Percentiles rank a stretch among this genome's conserved stretches.
Evolutionary conservation across 2,329 filamentous ascomycete species (phyloP).

Genomic region (Penicillium sp.): DNA sequence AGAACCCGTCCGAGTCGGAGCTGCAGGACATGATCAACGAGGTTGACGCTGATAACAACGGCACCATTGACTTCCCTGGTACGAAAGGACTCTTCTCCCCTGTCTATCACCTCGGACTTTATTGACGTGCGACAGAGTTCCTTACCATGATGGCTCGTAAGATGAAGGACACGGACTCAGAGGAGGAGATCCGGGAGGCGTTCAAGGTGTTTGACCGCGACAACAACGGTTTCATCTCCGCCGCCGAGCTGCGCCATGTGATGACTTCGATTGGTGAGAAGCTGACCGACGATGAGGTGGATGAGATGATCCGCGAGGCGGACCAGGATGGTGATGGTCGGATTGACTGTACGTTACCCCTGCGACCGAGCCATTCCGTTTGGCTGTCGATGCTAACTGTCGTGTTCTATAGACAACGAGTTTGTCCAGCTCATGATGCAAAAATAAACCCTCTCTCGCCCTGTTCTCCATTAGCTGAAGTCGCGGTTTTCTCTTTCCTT

Average conservation of each 20-base stretch:
- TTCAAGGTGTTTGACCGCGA: conserved; percentile 90
- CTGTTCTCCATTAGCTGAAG: conserved; percentile 29
- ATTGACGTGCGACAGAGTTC: conserved; percentile 57
- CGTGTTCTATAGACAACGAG: conserved; percentile 65
- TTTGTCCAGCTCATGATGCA: conserved; percentile 96
- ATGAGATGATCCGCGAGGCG: conserved; percentile 89
- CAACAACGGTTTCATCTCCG: conserved; percentile 88
- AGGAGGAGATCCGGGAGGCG: conserved; percentile 83
- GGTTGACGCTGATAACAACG: conserved; percentile 87
- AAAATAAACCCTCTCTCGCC: conserved; percentile 56
- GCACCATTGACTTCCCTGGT: conserved; percentile 88
- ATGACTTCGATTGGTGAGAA: conserved; percentile 92
- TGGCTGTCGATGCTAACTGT: conserved; percentile 23
- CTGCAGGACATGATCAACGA: conserved; percentile 93
- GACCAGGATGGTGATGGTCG: conserved; percentile 84
- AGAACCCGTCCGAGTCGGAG: conserved; percentile 85
- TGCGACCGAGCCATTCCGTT: not conserved
- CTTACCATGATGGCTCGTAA: conserved; percentile 91
- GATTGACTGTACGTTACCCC: conserved; percentile 66
- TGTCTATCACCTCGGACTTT: not conserved
- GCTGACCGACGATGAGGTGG: conserved; percentile 82
- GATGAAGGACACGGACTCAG: conserved; percentile 90
- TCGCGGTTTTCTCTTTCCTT: conserved; percentile 23
- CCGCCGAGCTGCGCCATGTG: conserved; percentile 79
- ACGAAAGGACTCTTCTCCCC: conserved; percentile 30